Conservation (phyloP, 768 basidiomycete genomes). For the Amanita thiersii region DNA sequence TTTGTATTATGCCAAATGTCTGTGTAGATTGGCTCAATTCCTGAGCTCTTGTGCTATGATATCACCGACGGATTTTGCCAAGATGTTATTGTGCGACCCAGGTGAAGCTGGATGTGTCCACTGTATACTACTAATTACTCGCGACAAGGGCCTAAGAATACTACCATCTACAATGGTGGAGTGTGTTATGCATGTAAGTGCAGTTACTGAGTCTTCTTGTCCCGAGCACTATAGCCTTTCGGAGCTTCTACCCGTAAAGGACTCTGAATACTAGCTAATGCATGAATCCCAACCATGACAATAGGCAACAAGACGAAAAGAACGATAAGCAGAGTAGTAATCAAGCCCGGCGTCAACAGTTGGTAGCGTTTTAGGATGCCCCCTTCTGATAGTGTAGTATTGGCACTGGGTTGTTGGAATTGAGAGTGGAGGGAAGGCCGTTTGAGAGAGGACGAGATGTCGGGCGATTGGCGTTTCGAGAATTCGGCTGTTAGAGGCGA, state of each 20-base stretch:
- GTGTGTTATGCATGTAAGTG: neutral
- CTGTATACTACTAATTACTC: too few species aligned
- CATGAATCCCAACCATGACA: conserved; percentile 51
- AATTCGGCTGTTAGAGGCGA: conserved; percentile 25
- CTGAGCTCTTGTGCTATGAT: too few species aligned
- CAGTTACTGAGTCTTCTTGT: conserved; percentile 67
- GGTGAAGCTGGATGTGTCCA: too few species aligned
- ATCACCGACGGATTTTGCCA: too few species aligned
- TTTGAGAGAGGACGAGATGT: conserved; percentile 16
- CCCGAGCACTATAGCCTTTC: conserved; percentile 58
- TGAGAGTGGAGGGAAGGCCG: conserved; percentile 2
- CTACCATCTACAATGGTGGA: too few species aligned
- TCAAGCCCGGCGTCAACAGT: conserved; percentile 69
- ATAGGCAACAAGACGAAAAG: conserved; percentile 66
- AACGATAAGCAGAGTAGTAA: conserved; percentile 52
- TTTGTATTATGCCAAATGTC: too few species aligned
- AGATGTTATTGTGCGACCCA: too few species aligned
- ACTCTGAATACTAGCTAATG: conserved; percentile 69
- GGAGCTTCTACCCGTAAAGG: conserved; percentile 55
- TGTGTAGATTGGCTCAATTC: too few species aligned
- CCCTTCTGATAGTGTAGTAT: conserved; percentile 32
- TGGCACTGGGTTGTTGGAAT: conserved; percentile 17
- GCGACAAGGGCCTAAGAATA: too few species aligned
- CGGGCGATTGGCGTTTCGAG: conserved; percentile 30
- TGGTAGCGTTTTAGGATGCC: conserved; percentile 72